Conservation (phyloP, 2,329 filamentous ascomycete species). For the Ceratocystis alfenasii region DNA sequence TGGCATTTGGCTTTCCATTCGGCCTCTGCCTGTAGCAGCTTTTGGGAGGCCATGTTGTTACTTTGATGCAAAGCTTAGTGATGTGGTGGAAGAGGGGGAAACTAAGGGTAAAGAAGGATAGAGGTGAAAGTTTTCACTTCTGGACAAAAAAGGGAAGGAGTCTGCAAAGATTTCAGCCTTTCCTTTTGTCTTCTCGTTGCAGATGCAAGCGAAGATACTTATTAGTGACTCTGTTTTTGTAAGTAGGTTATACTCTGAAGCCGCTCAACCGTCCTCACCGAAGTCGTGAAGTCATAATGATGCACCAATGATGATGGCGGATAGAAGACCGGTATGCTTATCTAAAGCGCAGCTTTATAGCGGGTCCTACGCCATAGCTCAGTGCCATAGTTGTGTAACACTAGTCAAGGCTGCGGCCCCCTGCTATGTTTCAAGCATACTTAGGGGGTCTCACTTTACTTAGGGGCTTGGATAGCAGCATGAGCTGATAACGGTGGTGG, state of each 20-base stretch:
- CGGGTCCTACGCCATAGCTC: background rate
- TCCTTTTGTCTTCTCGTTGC: background rate
- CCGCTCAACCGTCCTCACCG: too few relatives aligned
- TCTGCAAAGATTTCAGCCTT: background rate
- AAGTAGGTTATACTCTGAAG: background rate
- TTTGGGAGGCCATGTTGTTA: constrained; percentile 11
- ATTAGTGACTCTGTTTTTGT: background rate
- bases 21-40: constrained; percentile 5
- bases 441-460: background rate
- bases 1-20: constrained; percentile 77
- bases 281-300: background rate
- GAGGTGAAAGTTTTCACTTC: background rate
- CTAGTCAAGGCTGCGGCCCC: background rate
- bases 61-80: background rate
- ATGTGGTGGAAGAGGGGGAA: background rate
- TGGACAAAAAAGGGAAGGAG: background rate
- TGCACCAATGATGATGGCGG: background rate
- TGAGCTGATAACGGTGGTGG: background rate
- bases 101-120: background rate
- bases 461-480: background rate
- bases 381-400: background rate
- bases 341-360: background rate
- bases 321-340: background rate
- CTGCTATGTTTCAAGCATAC: background rate
- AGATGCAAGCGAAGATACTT: background rate